These are phyloP conservation scores for Lippia alba DNA, from an alignment of 305 asterid species.

Conservation along the genomic window DNA sequence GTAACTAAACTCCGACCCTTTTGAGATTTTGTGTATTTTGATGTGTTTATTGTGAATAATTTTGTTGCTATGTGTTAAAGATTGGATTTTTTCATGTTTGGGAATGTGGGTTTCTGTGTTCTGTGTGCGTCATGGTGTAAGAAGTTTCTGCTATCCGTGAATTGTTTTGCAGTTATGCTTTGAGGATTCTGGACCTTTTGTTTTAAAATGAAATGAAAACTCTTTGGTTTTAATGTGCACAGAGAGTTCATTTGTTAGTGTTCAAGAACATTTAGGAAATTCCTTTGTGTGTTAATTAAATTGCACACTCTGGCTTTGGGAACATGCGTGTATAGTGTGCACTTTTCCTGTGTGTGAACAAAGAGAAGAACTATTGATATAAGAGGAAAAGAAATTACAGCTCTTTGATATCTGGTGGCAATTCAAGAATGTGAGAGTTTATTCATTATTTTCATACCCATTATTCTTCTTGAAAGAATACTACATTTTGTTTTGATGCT, in stretches of 20 bases:
- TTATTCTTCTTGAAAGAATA: background rate
- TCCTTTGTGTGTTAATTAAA: conserved; percentile 2
- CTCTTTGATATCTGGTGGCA: conserved; percentile 11
- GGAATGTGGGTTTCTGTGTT: conserved; percentile 29
- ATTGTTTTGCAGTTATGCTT: background rate
- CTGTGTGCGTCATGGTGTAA: background rate
- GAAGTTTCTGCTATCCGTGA: conserved; percentile 15
- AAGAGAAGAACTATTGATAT: background rate
- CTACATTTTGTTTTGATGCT: conserved; percentile 9
- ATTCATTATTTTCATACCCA: conserved; percentile 6
- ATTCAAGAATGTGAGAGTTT: background rate
- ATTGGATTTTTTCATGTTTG: conserved; percentile 17
- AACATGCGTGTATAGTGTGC: background rate
- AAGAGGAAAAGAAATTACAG: background rate
- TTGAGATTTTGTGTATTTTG: background rate
- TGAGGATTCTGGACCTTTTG: background rate
- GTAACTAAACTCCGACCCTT: conserved; percentile 38
- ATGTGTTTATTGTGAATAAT: background rate
- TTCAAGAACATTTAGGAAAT: background rate
- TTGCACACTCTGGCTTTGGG: conserved; percentile 19
- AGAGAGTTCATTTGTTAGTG: background rate
- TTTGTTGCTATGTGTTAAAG: conserved; percentile 15
- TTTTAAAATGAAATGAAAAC: background rate
- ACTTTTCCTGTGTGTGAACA: background rate
- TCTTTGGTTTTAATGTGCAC: background rate